A percentile compares a stretch with the other conserved stretches of the same genome.
phyloP scores from a whole-genome alignment of 345 rosid genomes.

The Orychophragmus violaceus region DNA sequence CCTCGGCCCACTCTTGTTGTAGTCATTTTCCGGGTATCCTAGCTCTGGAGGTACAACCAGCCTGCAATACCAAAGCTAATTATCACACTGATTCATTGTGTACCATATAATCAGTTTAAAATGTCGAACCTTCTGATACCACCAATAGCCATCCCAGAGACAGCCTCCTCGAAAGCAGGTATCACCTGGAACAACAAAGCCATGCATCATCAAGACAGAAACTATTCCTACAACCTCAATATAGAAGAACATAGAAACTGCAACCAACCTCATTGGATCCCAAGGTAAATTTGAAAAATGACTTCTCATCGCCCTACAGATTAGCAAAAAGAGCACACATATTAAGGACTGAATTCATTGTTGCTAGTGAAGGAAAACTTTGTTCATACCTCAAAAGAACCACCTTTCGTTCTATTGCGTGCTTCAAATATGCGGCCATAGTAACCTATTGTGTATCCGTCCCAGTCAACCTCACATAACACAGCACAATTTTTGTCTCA shows the following conservation, averaged over 20 bases:
- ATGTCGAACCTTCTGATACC: conserved; percentile 73
- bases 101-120: background rate
- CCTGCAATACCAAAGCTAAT: conserved; percentile 60
- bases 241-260: background rate
- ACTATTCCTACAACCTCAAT: background rate
- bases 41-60: conserved; percentile 88
- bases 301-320: conserved; percentile 85
- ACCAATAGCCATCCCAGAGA: conserved; percentile 78
- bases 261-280: conserved; percentile 61
- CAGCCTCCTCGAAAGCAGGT: conserved; percentile 96
- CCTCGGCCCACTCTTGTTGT: conserved; percentile 66
- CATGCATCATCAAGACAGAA: background rate
- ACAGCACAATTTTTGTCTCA: conserved; percentile 6
- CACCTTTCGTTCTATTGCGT: conserved; percentile 91
- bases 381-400: conserved; percentile 73
- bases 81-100: conserved; percentile 17
- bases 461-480: conserved; percentile 86
- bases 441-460: conserved; percentile 92
- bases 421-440: conserved; percentile 99
- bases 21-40: conserved; percentile 89
- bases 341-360: background rate
- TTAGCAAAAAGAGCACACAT: conserved; percentile 9
- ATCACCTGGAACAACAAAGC: conserved; percentile 55
- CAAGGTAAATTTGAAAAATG: conserved; percentile 66
- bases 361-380: background rate